Base-by-base conservation (phyloP, 2,329 filamentous ascomycete species). In the Sclerotinia borealis region DNA sequence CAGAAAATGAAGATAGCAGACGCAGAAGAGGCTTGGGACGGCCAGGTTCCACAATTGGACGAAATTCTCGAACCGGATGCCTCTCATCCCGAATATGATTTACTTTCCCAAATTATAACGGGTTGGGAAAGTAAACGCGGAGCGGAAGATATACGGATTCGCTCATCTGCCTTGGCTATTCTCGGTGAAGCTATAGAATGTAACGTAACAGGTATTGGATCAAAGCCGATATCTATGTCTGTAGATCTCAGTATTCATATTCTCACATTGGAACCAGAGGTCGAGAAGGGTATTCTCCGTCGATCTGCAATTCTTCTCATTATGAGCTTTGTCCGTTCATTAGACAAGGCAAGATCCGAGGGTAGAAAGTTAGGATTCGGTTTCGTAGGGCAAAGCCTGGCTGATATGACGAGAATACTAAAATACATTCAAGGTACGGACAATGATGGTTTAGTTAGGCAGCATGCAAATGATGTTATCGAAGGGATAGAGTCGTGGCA, bases 91-190 rank as follows among this genome's bases (percentile, higher is more conserved):
- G 69, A 73, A 15, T 80, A 80, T 63, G 85, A 80, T 36, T 78
- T 81, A 52, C 72, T 88, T 15, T 77, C 79, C 27, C 79, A 80
- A 64, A 90, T 91, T 64, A 79, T 91, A 0, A 77, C 81, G 17
- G 87, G 86, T 0, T 91, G 89, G 89, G 81, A 87, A 67, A 82
- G 85, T 66, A 86, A 84, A 63, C 77, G 81, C 19, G 87, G 86
- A 0, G 81, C 81, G 64, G 89, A 92, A 72, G 89, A 92, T 70
- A 78, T 91, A 15, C 81, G 89, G 4, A 82, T 92, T 68, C 84
- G 89, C 1, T 78, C 87, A 17, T 91, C 88, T 27, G 86, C 88
- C 4, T 74, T 92, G 8, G 88, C 87, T 5, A 81, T 92, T 52
- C 78, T 92, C 49, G 82, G 83, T 0, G 76, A 76, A 1, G 79